Percentiles rank a stretch among this genome's conserved stretches.
phyloP scores from a whole-genome alignment of 2,329 filamentous ascomycete species.

The Polytolypa hystricis region DNA sequence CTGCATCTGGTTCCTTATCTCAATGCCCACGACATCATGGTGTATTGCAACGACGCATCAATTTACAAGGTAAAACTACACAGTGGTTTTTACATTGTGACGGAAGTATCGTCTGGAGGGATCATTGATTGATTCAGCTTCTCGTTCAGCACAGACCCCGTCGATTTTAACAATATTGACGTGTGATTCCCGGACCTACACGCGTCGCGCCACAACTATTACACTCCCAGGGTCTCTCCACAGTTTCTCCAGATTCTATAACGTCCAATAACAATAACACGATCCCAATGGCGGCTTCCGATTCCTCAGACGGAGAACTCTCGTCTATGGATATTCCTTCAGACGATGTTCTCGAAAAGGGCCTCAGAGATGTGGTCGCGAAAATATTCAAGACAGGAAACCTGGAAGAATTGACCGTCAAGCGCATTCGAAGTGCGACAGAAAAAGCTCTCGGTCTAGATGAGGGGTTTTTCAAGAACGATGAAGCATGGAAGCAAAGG shows the following conservation, averaged over 20 bases:
- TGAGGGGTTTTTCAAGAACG: slow-evolving; percentile 45
- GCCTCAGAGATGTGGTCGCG: slow-evolving; percentile 28
- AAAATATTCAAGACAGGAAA: slow-evolving; percentile 29
- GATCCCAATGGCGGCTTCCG: slow-evolving; percentile 23
- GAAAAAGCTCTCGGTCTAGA: slow-evolving; percentile 43
- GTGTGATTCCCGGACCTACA: background rate
- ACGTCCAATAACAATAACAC: slow-evolving; percentile 9
- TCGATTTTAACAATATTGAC: background rate
- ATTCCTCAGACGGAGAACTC: slow-evolving; percentile 18
- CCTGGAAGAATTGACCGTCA: slow-evolving; percentile 45
- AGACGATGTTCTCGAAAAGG: slow-evolving; percentile 25
- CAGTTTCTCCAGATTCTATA: too few relatives aligned
- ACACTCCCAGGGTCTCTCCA: background rate
- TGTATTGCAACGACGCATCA: too few relatives aligned
- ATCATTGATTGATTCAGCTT: too few relatives aligned
- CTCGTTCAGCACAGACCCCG: too few relatives aligned
- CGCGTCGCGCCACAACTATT: slow-evolving; percentile 1
- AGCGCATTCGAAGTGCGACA: slow-evolving; percentile 42
- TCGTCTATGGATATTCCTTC: slow-evolving; percentile 16
- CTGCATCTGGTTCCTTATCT: too few relatives aligned
- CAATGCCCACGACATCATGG: too few relatives aligned
- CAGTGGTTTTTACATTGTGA: too few relatives aligned
- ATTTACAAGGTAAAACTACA: too few relatives aligned
- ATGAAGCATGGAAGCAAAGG: slow-evolving; percentile 42
- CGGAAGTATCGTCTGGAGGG: too few relatives aligned